These are phyloP conservation scores for Nelumbo lutea DNA, from an alignment of 164 flowering plant species.

Conservation along the genomic window DNA sequence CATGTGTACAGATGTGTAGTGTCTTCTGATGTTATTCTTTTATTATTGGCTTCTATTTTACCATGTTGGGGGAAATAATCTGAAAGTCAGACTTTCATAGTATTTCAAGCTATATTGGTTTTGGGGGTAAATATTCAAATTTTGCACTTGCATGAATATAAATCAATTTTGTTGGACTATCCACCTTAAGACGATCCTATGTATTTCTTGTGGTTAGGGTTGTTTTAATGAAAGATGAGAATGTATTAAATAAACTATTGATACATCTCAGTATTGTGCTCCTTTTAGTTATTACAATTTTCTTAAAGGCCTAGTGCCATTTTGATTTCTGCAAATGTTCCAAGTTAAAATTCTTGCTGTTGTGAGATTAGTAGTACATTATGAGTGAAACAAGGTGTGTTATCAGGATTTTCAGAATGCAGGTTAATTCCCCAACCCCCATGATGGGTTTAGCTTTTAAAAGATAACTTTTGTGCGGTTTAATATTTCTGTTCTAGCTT, in stretches of 20 bases:
- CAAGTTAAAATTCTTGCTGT: constrained; percentile 42
- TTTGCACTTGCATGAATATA: constrained; percentile 19
- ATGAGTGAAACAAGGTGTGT: constrained; percentile 51
- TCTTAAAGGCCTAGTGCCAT: constrained; percentile 21
- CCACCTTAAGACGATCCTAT: constrained; percentile 11
- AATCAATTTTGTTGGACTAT: constrained; percentile 18
- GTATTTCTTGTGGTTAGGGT: constrained; percentile 8
- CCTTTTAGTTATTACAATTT: constrained; percentile 15
- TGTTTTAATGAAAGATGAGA: constrained; percentile 3
- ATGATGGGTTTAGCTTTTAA: constrained; percentile 3
- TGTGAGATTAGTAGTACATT: constrained; percentile 48
- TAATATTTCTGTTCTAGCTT: not conserved
- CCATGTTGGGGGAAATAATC: constrained; percentile 15
- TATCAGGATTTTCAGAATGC: constrained; percentile 28
- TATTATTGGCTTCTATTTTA: constrained; percentile 7
- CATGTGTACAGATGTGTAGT: constrained; percentile 30
- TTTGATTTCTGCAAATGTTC: constrained; percentile 36
- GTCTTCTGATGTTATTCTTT: constrained; percentile 13
- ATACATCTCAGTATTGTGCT: constrained; percentile 8
- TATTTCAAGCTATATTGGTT: constrained; percentile 16
- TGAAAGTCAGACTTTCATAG: constrained; percentile 20
- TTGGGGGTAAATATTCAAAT: constrained; percentile 22
- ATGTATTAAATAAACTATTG: not conserved
- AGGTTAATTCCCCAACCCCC: constrained; percentile 9
- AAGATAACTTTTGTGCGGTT: constrained; percentile 6